A percentile compares a stretch with the other conserved stretches of the same genome.
Evolutionary conservation across 2,329 filamentous ascomycete genomes (phyloP).

Genomic region (Penicillium polonicum): DNA sequence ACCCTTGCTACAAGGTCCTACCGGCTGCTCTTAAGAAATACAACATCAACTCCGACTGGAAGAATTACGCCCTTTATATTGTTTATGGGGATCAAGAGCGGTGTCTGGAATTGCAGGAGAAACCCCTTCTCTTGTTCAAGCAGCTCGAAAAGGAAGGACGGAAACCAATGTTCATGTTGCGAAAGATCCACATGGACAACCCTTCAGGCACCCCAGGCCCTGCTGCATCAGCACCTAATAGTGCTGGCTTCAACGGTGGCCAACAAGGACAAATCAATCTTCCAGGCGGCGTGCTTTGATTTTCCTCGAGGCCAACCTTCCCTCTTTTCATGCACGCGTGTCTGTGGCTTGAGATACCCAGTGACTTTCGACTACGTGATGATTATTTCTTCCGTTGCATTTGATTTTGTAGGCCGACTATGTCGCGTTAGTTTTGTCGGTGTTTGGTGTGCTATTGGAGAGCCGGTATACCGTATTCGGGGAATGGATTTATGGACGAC

Average conservation of each 20-base stretch:
- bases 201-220: conserved; percentile 18
- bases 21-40: conserved; percentile 96
- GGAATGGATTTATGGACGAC: conserved; percentile 1
- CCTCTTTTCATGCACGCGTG: conserved; percentile 6
- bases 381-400: conserved; percentile 1
- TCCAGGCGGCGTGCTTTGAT: conserved; percentile 35
- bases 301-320: neutral
- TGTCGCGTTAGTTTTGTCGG: neutral
- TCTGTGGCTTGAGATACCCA: conserved; percentile 17
- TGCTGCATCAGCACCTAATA: conserved; percentile 31
- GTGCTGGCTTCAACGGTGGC: conserved; percentile 31
- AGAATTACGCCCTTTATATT: conserved; percentile 96
- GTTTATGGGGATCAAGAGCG: conserved; percentile 98
- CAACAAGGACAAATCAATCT: conserved; percentile 34
- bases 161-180: conserved; percentile 99
- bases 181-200: conserved; percentile 57
- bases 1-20: conserved; percentile 95
- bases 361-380: conserved; percentile 1
- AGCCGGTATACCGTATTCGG: neutral
- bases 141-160: conserved; percentile 94
- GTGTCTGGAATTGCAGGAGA: conserved; percentile 86
- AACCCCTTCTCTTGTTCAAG: conserved; percentile 93
- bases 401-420: neutral
- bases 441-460: conserved; percentile 7
- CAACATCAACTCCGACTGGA: conserved; percentile 96